Percentiles rank a stretch among this genome's conserved stretches.
Conservation (phyloP, 208 protist species). For the Trypanosoma rangeli region DNA sequence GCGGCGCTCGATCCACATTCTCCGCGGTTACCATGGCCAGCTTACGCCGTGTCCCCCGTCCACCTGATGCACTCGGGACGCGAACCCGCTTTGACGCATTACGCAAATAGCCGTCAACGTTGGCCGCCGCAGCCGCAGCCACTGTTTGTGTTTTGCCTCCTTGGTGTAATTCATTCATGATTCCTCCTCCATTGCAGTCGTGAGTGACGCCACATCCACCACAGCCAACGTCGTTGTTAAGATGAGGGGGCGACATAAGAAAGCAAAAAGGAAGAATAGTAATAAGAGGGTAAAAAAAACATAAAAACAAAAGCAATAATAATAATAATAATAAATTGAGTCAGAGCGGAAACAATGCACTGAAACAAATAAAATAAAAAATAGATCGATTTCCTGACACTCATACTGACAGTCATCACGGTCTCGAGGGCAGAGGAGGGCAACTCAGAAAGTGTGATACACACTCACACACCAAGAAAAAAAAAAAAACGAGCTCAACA, state of each 20-base stretch:
- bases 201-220: not conserved
- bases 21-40: slow-evolving; percentile 83
- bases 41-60: slow-evolving; percentile 75
- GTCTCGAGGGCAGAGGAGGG: slow-evolving; percentile 5
- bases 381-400: too few species aligned
- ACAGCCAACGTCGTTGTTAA: not conserved
- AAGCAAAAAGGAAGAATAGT: not conserved
- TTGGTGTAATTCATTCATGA: slow-evolving; percentile 8
- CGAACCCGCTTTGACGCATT: slow-evolving; percentile 74
- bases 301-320: not conserved
- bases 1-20: slow-evolving; percentile 12
- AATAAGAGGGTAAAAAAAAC: too few species aligned
- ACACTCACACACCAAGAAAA: slow-evolving; percentile 27
- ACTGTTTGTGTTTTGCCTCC: slow-evolving; percentile 28
- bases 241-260: not conserved
- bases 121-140: slow-evolving; percentile 59
- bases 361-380: too few species aligned
- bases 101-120: slow-evolving; percentile 83
- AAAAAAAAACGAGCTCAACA: slow-evolving; percentile 16
- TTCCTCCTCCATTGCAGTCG: not conserved
- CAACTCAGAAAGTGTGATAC: not conserved
- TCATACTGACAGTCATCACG: not conserved
- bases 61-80: slow-evolving; percentile 73
- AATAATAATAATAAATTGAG: not conserved
- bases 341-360: not conserved